These are phyloP conservation scores for Adansonia gregorii DNA, from an alignment of 441 rosid genomes.

Conservation along the genomic window DNA sequence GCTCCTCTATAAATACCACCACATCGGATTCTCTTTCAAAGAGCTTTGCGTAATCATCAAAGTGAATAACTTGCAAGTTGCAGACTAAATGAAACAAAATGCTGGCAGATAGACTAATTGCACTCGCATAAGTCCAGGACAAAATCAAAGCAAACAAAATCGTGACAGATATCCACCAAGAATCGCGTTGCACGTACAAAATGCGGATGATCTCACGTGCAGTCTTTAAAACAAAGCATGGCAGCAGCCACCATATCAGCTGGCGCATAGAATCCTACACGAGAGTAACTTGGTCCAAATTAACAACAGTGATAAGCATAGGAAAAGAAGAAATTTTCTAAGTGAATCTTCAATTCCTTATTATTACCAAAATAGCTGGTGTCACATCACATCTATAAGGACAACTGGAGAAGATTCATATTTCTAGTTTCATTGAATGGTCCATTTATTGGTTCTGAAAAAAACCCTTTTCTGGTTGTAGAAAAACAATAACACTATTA, in stretches of 20 bases:
- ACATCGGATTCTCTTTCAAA: constrained; percentile 74
- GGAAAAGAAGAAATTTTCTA: not conserved
- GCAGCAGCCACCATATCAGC: constrained; percentile 72
- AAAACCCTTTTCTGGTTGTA: not conserved
- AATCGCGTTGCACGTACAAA: constrained; percentile 51
- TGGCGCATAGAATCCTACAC: constrained; percentile 66
- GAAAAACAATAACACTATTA: not conserved
- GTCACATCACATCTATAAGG: not conserved
- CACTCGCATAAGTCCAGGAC: constrained; percentile 78
- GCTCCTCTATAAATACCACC: constrained; percentile 70
- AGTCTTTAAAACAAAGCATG: constrained; percentile 72
- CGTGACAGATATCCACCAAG: constrained; percentile 77
- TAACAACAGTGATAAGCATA: not conserved
- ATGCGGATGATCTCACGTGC: constrained; percentile 63
- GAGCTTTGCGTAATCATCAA: constrained; percentile 75
- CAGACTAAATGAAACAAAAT: constrained; percentile 85
- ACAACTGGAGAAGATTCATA: constrained; percentile 6
- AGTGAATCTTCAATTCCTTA: not conserved
- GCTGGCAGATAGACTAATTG: constrained; percentile 74
- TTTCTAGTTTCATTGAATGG: too few relatives aligned
- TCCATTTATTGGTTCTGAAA: not conserved
- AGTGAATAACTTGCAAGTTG: constrained; percentile 90
- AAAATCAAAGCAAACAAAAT: constrained; percentile 52
- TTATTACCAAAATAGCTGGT: not conserved
- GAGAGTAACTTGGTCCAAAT: constrained; percentile 23